Percentiles rank a stretch among this genome's conserved stretches.
These are phyloP conservation scores for Coleophoma eucalyptorum DNA, from an alignment of 2,329 filamentous ascomycete species.

Conservation along the genomic window DNA sequence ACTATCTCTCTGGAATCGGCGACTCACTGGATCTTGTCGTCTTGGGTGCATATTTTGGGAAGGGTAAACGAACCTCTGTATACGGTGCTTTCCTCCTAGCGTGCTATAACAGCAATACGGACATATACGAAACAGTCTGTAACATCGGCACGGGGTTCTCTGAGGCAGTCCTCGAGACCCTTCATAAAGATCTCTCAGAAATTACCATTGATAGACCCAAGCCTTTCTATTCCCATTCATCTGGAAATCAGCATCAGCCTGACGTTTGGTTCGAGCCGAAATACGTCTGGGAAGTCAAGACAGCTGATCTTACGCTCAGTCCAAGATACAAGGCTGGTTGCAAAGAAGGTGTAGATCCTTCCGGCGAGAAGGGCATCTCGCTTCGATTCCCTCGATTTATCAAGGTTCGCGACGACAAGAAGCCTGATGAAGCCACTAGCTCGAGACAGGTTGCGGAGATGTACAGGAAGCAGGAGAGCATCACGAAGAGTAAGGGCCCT, in stretches of 20 bases:
- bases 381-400: slow-evolving; percentile 92
- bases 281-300: slow-evolving; percentile 96
- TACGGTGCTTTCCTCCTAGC: slow-evolving; percentile 95
- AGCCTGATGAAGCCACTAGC: slow-evolving; percentile 83
- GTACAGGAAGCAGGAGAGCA: slow-evolving; percentile 93
- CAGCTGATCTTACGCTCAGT: slow-evolving; percentile 88
- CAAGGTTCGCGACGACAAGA: slow-evolving; percentile 90
- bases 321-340: slow-evolving; percentile 91
- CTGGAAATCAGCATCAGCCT: slow-evolving; percentile 85
- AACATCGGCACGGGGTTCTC: slow-evolving; percentile 98
- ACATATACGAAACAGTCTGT: slow-evolving; percentile 92
- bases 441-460: slow-evolving; percentile 89
- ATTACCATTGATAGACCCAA: slow-evolving; percentile 87
- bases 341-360: slow-evolving; percentile 71
- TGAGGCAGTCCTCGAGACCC: slow-evolving; percentile 85
- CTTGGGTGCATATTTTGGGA: slow-evolving; percentile 88
- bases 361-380: slow-evolving; percentile 75
- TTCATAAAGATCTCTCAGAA: slow-evolving; percentile 71
- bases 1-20: slow-evolving; percentile 89
- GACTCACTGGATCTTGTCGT: slow-evolving; percentile 97
- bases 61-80: slow-evolving; percentile 90
- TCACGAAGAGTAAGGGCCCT: slow-evolving; percentile 75
- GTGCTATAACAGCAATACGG: slow-evolving; percentile 78
- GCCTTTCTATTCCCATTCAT: slow-evolving; percentile 87
- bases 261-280: slow-evolving; percentile 98